A percentile compares a stretch with the other conserved stretches of the same genome.
These are phyloP conservation scores for Physocladia obscura DNA, from an alignment of 192 early-diverging fungal genomes.

Conservation along the genomic window DNA sequence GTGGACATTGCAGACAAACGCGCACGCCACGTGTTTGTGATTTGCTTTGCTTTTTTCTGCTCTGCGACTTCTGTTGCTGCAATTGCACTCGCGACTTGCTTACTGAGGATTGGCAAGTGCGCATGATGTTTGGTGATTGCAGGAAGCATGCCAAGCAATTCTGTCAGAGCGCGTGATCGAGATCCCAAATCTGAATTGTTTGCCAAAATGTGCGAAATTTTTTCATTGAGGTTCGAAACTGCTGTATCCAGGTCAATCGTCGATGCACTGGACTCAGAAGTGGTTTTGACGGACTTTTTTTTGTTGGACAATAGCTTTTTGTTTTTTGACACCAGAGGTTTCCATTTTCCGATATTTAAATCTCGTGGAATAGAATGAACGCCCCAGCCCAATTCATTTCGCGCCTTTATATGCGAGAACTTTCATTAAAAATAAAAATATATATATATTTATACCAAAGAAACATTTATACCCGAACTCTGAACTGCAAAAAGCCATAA, in stretches of 20 bases:
- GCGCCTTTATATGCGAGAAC: neutral
- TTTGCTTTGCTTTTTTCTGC: neutral
- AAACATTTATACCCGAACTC: slow-evolving; percentile 6
- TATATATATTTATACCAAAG: too few species aligned
- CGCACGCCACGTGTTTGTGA: slow-evolving; percentile 6
- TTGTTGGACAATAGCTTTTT: too few species aligned
- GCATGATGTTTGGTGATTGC: slow-evolving; percentile 8
- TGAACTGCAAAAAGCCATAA: slow-evolving; percentile 3
- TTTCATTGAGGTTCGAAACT: neutral
- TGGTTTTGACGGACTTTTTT: slow-evolving; percentile 7
- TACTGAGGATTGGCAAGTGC: slow-evolving; percentile 13
- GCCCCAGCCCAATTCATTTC: slow-evolving; percentile 21
- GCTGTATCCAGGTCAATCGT: neutral
- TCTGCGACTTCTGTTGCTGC: neutral
- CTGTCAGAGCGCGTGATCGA: neutral
- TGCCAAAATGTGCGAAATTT: neutral
- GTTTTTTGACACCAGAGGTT: neutral
- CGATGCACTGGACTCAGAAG: neutral
- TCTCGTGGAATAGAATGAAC: slow-evolving; percentile 4
- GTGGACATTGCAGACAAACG: neutral
- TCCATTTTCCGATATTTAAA: slow-evolving; percentile 1
- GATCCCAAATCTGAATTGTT: slow-evolving; percentile 4
- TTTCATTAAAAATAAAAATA: neutral
- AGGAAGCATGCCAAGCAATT: neutral
- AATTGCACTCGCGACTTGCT: slow-evolving; percentile 8